Evolutionary conservation across 1,284 basidiomycete genomes (phyloP).

Genomic region (Microbotryum lychnidis-dioicae): DNA sequence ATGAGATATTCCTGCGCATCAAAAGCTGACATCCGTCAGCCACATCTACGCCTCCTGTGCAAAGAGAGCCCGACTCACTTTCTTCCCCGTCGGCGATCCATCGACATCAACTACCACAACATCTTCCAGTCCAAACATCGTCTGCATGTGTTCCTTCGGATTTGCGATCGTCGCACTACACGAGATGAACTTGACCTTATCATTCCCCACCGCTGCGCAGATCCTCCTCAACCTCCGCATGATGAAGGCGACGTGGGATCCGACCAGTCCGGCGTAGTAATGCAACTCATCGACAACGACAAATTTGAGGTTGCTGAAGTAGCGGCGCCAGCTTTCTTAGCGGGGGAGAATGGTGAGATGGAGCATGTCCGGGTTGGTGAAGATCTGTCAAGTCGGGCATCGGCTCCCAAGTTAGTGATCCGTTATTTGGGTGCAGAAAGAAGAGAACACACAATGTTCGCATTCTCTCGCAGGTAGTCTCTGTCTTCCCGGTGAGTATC

Average conservation of each 20-base stretch:
- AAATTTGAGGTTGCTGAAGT: slow-evolving; percentile 57
- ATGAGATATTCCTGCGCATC: slow-evolving; percentile 46
- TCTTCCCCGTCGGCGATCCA: slow-evolving; percentile 71
- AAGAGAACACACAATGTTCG: slow-evolving; percentile 36
- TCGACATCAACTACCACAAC: slow-evolving; percentile 68
- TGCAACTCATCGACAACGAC: slow-evolving; percentile 60
- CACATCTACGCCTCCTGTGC: too few species aligned
- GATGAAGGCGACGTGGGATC: slow-evolving; percentile 66
- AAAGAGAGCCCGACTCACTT: slow-evolving; percentile 43
- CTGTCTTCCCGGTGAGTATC: slow-evolving; percentile 64
- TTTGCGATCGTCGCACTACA: slow-evolving; percentile 83
- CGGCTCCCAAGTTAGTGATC: slow-evolving; percentile 52
- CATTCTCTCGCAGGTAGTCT: slow-evolving; percentile 40
- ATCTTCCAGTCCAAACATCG: slow-evolving; percentile 62
- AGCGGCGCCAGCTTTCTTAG: slow-evolving; percentile 76
- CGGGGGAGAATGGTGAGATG: slow-evolving; percentile 75
- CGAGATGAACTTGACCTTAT: slow-evolving; percentile 61
- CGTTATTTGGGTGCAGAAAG: not conserved
- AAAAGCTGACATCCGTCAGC: slow-evolving; percentile 41
- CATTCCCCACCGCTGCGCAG: slow-evolving; percentile 73
- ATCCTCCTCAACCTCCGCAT: slow-evolving; percentile 59
- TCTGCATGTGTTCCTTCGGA: slow-evolving; percentile 63
- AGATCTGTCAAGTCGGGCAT: slow-evolving; percentile 65
- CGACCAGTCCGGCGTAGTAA: slow-evolving; percentile 37
- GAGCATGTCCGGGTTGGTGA: slow-evolving; percentile 63